Evolutionary conservation across 148 eudicot species (phyloP).

Genomic region (Spergularia marina): DNA sequence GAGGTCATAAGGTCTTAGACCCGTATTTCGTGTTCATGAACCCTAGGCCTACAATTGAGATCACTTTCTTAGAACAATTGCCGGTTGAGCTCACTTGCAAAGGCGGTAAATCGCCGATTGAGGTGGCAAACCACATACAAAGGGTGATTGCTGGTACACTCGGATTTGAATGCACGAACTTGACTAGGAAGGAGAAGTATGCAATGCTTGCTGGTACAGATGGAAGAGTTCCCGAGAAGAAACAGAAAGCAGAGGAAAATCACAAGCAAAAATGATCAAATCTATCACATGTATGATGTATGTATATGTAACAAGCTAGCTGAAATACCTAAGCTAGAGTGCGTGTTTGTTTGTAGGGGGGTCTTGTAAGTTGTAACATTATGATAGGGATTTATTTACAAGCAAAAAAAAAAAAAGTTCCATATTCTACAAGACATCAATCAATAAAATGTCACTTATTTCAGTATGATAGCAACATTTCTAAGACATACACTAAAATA

Average conservation of each 20-base stretch:
- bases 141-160: conserved; percentile 27
- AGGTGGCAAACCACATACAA: conserved; percentile 41
- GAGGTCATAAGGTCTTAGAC: conserved; percentile 27
- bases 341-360: too few relatives aligned
- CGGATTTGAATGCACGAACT: conserved; percentile 31
- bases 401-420: too few relatives aligned
- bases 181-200: conserved; percentile 43
- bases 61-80: conserved; percentile 30
- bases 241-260: conserved; percentile 17
- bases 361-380: too few relatives aligned
- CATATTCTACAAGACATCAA: too few relatives aligned
- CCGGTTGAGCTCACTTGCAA: conserved; percentile 27
- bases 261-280: conserved; percentile 2
- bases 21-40: conserved; percentile 29
- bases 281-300: too few relatives aligned
- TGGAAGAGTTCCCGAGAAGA: conserved; percentile 23
- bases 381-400: too few relatives aligned
- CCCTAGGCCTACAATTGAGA: conserved; percentile 24
- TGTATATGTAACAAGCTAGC: too few relatives aligned
- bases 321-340: too few relatives aligned
- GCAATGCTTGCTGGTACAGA: conserved; percentile 34
- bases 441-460: too few relatives aligned
- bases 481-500: too few relatives aligned
- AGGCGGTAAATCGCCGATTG: conserved; percentile 24
- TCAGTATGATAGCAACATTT: too few relatives aligned